Conservation (phyloP, 768 basidiomycete species). For the Cystofilobasidium ferigula region DNA sequence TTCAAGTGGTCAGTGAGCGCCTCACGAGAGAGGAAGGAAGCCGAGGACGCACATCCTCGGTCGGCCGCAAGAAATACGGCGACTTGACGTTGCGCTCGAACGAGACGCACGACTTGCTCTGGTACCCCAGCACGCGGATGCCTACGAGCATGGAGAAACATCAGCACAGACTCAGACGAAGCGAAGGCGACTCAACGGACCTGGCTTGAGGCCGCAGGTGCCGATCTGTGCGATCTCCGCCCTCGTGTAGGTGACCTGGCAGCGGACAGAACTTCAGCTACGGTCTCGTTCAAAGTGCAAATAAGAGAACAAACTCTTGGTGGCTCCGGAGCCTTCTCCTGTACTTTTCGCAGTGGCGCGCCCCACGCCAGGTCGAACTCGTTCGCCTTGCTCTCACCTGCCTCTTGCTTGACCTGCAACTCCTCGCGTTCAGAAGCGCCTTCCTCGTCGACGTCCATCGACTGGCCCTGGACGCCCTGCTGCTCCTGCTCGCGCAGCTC, state of each 20-base stretch:
- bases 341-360: background rate
- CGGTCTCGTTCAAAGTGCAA: background rate
- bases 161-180: background rate
- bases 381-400: background rate
- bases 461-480: background rate
- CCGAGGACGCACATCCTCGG: conserved; percentile 57
- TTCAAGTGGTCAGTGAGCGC: background rate
- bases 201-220: conserved; percentile 11
- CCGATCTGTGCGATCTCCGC: background rate
- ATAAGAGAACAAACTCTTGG: background rate
- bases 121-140: conserved; percentile 87
- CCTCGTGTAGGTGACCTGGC: conserved; percentile 16
- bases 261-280: background rate
- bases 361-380: background rate
- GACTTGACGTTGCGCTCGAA: conserved; percentile 91
- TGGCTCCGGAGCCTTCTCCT: background rate
- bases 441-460: background rate
- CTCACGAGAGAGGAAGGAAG: background rate
- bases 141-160: conserved; percentile 42
- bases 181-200: background rate
- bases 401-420: background rate
- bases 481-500: background rate
- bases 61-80: conserved; percentile 79
- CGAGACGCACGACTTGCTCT: conserved; percentile 53
- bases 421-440: background rate